Evolutionary conservation across 495 filamentous ascomycete genomes (phyloP).

Genomic region (Cercophora sp.): DNA sequence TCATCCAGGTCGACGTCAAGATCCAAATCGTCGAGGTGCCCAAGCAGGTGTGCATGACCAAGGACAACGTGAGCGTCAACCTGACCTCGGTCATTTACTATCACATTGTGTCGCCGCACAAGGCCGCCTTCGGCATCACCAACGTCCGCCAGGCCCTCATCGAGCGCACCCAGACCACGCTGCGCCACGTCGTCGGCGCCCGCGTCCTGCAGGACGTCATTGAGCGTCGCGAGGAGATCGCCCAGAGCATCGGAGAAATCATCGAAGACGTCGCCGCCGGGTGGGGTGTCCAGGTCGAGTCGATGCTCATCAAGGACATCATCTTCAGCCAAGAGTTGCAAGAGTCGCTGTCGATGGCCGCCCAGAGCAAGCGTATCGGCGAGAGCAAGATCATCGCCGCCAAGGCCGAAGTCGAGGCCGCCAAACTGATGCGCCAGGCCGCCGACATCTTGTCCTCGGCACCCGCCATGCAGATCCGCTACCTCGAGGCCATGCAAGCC

Average conservation of each 20-base stretch:
- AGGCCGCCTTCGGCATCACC: conserved; percentile 93
- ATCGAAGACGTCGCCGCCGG: conserved; percentile 92
- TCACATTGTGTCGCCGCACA: conserved; percentile 91
- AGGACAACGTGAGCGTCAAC: conserved; percentile 93
- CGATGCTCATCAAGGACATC: conserved; percentile 99
- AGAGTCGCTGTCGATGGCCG: conserved; percentile 98
- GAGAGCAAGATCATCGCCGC: conserved; percentile 98
- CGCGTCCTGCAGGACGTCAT: conserved; percentile 98
- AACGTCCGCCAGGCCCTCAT: conserved; percentile 93
- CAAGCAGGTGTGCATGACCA: conserved; percentile 97
- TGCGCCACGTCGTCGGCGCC: conserved; percentile 95
- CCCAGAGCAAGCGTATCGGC: conserved; percentile 97
- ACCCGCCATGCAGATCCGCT: conserved; percentile 97
- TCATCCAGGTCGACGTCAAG: conserved; percentile 95
- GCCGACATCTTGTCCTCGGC: conserved; percentile 92
- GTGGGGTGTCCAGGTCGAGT: conserved; percentile 96
- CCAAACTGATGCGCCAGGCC: conserved; percentile 96
- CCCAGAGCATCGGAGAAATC: conserved; percentile 89
- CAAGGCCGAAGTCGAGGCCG: conserved; percentile 92
- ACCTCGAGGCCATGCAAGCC: conserved; percentile 98
- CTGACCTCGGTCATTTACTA: conserved; percentile 99
- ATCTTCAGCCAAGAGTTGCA: conserved; percentile 95
- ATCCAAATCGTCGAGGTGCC: conserved; percentile 98
- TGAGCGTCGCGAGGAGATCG: conserved; percentile 96
- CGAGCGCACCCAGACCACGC: conserved; percentile 96